A percentile compares a stretch with the other conserved stretches of the same genome.
These are phyloP conservation scores for Xerophyta viscosa DNA, from an alignment of 106 monocot species.

Conservation along the genomic window DNA sequence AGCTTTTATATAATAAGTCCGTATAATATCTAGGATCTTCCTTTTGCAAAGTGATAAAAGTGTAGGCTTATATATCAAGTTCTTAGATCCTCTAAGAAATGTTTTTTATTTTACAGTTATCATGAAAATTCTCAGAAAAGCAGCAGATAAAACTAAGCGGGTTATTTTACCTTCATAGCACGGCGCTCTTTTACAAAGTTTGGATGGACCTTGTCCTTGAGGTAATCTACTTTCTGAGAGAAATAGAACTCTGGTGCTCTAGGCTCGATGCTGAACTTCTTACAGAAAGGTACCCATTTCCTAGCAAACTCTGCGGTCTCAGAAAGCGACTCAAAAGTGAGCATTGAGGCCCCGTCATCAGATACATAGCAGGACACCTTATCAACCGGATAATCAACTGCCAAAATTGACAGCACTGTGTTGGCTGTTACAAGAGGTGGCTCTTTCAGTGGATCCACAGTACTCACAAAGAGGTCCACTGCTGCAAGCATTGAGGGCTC, in stretches of 20 bases:
- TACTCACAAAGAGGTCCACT: conserved; percentile 89
- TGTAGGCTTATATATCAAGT: no score
- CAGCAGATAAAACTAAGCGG: no score
- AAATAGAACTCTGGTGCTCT: conserved; percentile 96
- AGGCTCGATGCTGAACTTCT: conserved; percentile 87
- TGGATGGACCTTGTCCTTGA: conserved; percentile 94
- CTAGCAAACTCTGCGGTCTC: conserved; percentile 90
- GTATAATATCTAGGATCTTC: no score
- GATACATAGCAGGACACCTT: conserved; percentile 99
- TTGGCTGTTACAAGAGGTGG: conserved; percentile 95
- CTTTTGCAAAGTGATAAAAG: no score
- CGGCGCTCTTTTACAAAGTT: conserved; percentile 87
- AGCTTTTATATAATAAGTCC: no score
- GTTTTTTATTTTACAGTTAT: no score
- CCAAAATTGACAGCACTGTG: conserved; percentile 88
- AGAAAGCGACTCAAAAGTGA: conserved; percentile 88
- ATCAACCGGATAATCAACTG: conserved; percentile 91
- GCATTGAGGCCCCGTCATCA: conserved; percentile 95
- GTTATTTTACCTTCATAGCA: conserved; percentile 99
- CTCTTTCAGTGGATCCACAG: conserved; percentile 92
- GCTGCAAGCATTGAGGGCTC: conserved; percentile 71
- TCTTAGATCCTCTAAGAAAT: no score
- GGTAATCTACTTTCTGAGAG: conserved; percentile 79
- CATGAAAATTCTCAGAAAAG: no score
- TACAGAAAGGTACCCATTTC: conserved; percentile 97